phyloP scores from a whole-genome alignment of 768 basidiomycete genomes.

The Asterophora parasitica region DNA sequence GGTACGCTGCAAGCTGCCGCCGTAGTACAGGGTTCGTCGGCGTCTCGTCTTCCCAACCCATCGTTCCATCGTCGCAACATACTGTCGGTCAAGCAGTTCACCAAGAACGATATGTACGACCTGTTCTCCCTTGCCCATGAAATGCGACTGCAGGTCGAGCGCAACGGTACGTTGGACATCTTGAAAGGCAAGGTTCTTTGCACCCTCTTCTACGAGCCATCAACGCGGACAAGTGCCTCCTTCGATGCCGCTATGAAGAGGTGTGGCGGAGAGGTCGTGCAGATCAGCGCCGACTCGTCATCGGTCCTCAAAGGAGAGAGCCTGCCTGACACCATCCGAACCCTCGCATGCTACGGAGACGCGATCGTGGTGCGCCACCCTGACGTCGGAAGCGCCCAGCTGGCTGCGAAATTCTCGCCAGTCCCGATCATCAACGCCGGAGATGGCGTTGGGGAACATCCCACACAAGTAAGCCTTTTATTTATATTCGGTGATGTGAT shows the following conservation, averaged over 20 bases:
- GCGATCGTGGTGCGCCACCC: slow-evolving; percentile 95
- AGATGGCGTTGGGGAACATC: slow-evolving; percentile 96
- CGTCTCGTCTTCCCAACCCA: slow-evolving; percentile 55
- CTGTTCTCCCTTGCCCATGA: slow-evolving; percentile 94
- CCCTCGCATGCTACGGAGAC: slow-evolving; percentile 92
- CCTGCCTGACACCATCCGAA: slow-evolving; percentile 88
- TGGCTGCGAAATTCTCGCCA: slow-evolving; percentile 94
- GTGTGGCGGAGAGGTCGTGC: slow-evolving; percentile 93
- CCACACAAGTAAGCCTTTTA: slow-evolving; percentile 70
- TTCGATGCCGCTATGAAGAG: slow-evolving; percentile 99
- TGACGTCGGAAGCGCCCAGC: slow-evolving; percentile 87
- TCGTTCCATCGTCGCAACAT: slow-evolving; percentile 93
- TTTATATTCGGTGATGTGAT: neutral
- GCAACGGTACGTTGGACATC: slow-evolving; percentile 82
- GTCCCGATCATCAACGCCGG: slow-evolving; percentile 97
- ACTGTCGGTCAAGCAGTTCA: slow-evolving; percentile 91
- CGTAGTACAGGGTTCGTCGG: slow-evolving; percentile 27
- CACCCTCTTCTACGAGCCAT: slow-evolving; percentile 94
- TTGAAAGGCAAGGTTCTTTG: slow-evolving; percentile 88
- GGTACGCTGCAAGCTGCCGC: slow-evolving; percentile 18
- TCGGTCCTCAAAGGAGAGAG: slow-evolving; percentile 94
- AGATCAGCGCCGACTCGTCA: slow-evolving; percentile 73
- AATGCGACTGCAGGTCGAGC: slow-evolving; percentile 94
- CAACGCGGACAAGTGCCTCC: slow-evolving; percentile 90
- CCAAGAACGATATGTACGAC: slow-evolving; percentile 82